Conservation (phyloP, 805 yeast genomes). For the Wilhelminamyces savonicus region DNA sequence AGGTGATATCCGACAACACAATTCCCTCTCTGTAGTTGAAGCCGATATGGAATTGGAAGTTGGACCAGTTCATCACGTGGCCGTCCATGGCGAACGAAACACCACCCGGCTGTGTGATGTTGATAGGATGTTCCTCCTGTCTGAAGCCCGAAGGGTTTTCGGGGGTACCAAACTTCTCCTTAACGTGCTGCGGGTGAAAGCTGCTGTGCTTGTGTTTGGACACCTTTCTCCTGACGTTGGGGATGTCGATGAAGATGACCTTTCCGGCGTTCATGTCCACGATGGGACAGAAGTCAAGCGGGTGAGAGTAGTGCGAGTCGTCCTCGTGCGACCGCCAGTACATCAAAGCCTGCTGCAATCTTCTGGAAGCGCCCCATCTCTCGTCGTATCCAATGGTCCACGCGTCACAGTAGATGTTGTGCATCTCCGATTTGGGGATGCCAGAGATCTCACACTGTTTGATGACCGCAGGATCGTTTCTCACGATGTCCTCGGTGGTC, state of each 20-base stretch:
- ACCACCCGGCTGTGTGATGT: slow-evolving; percentile 75
- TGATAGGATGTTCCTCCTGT: slow-evolving; percentile 57
- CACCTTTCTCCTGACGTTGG: slow-evolving; percentile 65
- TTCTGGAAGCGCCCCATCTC: slow-evolving; percentile 70
- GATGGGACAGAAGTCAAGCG: slow-evolving; percentile 78
- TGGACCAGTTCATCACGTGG: slow-evolving; percentile 68
- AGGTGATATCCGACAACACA: slow-evolving; percentile 65
- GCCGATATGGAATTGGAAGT: slow-evolving; percentile 72
- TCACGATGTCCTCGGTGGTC: slow-evolving; percentile 55
- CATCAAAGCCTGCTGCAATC: slow-evolving; percentile 77
- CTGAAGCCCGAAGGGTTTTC: slow-evolving; percentile 48
- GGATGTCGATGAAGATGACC: slow-evolving; percentile 71
- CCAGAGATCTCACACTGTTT: slow-evolving; percentile 70
- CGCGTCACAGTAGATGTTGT: slow-evolving; percentile 57
- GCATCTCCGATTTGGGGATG: slow-evolving; percentile 56
- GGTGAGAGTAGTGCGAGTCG: slow-evolving; percentile 70
- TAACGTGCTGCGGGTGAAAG: slow-evolving; percentile 61
- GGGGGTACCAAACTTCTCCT: slow-evolving; percentile 49
- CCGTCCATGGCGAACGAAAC: slow-evolving; percentile 71
- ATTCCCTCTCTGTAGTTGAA: slow-evolving; percentile 85
- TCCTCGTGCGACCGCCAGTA: slow-evolving; percentile 72
- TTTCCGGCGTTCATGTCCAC: slow-evolving; percentile 66
- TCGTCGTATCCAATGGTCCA: slow-evolving; percentile 70
- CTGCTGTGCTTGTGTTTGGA: slow-evolving; percentile 63
- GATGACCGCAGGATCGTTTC: slow-evolving; percentile 66